These are phyloP conservation scores for Backusella macrospora DNA, from an alignment of 192 early-diverging fungal genomes.

Conservation along the genomic window DNA sequence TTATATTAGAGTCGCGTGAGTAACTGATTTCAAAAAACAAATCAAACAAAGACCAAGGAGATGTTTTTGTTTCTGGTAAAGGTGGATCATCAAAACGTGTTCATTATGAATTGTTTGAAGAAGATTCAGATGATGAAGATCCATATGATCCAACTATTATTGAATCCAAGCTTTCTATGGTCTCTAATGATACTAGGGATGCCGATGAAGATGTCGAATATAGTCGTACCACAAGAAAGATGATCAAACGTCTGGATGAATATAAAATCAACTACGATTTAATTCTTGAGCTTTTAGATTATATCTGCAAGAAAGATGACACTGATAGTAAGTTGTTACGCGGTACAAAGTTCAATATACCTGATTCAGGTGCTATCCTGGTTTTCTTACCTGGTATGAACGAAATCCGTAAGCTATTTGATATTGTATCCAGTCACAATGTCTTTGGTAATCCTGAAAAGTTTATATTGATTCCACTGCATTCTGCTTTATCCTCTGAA, in stretches of 20 bases:
- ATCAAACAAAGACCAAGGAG: conserved; percentile 17
- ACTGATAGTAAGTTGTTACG: conserved; percentile 34
- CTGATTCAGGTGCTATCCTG: conserved; percentile 64
- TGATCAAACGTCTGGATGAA: conserved; percentile 54
- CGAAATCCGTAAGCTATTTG: conserved; percentile 68
- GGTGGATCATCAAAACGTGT: conserved; percentile 44
- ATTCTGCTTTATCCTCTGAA: conserved; percentile 64
- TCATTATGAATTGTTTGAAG: conserved; percentile 37
- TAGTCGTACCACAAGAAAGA: conserved; percentile 37
- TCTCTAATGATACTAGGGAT: background rate
- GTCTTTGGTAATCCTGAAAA: conserved; percentile 52
- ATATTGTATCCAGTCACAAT: conserved; percentile 49
- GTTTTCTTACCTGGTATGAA: conserved; percentile 73
- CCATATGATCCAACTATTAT: conserved; percentile 22
- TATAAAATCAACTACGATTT: conserved; percentile 60
- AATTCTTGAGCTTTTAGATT: conserved; percentile 47
- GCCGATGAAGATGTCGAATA: conserved; percentile 9
- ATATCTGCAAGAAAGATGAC: conserved; percentile 40
- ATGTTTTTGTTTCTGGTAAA: conserved; percentile 32
- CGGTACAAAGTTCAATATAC: conserved; percentile 45
- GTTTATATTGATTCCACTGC: conserved; percentile 46
- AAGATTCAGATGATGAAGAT: conserved; percentile 36
- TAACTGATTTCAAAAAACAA: background rate
- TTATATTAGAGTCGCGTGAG: background rate
- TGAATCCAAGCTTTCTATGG: conserved; percentile 16